Evolutionary conservation across 192 early-diverging fungal species (phyloP).

Genomic region (Umbelopsis sp.): DNA sequence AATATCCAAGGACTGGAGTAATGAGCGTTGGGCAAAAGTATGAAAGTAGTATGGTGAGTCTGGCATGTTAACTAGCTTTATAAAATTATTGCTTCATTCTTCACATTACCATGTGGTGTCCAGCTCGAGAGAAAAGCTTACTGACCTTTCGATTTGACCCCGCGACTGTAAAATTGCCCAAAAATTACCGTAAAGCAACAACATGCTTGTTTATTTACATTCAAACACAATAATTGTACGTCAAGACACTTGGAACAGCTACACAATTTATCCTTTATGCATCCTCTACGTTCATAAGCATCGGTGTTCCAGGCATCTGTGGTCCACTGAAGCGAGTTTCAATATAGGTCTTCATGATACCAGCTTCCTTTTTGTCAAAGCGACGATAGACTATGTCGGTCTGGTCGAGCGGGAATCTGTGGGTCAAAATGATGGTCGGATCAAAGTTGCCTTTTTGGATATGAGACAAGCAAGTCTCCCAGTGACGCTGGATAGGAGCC

Average conservation of each 20-base stretch:
- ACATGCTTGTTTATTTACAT: not conserved
- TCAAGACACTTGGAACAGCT: not conserved
- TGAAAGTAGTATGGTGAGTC: too few relatives aligned
- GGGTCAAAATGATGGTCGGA: conserved; percentile 49
- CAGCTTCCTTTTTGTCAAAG: conserved; percentile 50
- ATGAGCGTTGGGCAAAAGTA: not conserved
- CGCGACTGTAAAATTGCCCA: not conserved
- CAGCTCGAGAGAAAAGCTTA: not conserved
- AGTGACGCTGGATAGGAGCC: conserved; percentile 47
- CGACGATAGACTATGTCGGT: conserved; percentile 38
- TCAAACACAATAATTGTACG: not conserved
- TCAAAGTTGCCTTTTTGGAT: conserved; percentile 43
- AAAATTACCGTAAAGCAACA: not conserved
- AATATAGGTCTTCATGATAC: conserved; percentile 52
- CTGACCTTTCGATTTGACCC: not conserved
- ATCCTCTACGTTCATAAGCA: conserved; percentile 42
- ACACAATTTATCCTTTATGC: not conserved
- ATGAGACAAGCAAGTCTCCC: conserved; percentile 39
- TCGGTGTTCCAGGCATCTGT: conserved; percentile 25
- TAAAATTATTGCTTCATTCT: not conserved
- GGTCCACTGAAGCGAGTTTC: conserved; percentile 16
- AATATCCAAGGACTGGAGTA: not conserved
- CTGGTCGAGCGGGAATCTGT: conserved; percentile 42
- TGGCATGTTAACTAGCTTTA: not conserved
- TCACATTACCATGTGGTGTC: conserved; percentile 5